These are phyloP conservation scores for Melocanna baccifera DNA, from an alignment of 176 grass and related monocot species.

Conservation along the genomic window DNA sequence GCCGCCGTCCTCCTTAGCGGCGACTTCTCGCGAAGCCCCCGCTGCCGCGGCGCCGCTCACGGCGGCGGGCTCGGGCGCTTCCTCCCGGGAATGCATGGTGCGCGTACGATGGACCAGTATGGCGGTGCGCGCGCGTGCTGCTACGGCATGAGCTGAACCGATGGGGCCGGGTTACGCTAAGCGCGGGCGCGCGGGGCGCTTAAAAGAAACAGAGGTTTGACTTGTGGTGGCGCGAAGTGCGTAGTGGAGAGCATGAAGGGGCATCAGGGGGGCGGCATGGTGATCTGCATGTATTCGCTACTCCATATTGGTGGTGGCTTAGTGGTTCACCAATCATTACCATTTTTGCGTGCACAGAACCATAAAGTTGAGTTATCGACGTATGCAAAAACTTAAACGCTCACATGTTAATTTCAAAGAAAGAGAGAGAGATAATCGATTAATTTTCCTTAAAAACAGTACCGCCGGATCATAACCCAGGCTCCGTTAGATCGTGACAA, in stretches of 20 bases:
- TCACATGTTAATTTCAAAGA: not conserved
- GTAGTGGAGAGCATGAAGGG: conserved; percentile 51
- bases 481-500: not conserved
- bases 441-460: not conserved
- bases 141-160: not conserved
- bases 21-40: not conserved
- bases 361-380: not conserved
- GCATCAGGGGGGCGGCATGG: not conserved
- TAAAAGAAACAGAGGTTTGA: conserved; percentile 44
- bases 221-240: not conserved
- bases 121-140: not conserved
- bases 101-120: not conserved
- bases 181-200: not conserved
- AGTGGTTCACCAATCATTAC: conserved; percentile 31
- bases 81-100: conserved; percentile 23
- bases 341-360: not conserved
- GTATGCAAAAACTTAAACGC: not conserved
- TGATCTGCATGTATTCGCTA: conserved; percentile 23
- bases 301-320: conserved; percentile 29
- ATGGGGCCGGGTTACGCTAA: not conserved
- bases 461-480: no score
- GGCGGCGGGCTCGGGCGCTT: not conserved
- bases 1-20: not conserved
- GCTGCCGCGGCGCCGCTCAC: not conserved
- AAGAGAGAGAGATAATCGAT: not conserved